Evolutionary conservation across 306 rosid genomes (phyloP).

Genomic region (Lablab purpureus): DNA sequence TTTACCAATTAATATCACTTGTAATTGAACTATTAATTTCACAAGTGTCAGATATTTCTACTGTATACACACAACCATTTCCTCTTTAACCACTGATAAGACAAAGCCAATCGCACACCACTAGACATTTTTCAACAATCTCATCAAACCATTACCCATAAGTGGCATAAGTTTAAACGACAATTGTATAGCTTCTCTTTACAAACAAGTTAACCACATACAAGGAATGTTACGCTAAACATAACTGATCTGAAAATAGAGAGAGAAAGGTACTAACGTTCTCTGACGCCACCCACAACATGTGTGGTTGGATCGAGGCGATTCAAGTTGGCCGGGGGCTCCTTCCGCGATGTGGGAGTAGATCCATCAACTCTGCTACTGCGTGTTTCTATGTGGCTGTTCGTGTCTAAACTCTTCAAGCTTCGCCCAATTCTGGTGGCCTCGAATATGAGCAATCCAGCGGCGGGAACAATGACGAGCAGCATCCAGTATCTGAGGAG

Average conservation of each 20-base stretch:
- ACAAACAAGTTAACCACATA: too few species aligned
- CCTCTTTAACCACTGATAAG: background rate
- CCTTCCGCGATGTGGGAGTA: conserved; percentile 46
- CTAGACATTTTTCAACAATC: background rate
- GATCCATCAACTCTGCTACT: conserved; percentile 10
- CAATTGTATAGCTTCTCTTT: too few species aligned
- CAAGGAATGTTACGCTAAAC: background rate
- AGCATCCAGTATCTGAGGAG: conserved; percentile 73
- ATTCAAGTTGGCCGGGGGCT: conserved; percentile 68
- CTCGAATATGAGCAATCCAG: conserved; percentile 68
- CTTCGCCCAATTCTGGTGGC: conserved; percentile 60
- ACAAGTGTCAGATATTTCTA: background rate
- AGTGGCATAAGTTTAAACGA: background rate
- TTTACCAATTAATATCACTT: too few species aligned
- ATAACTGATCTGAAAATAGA: background rate
- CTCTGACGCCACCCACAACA: conserved; percentile 74
- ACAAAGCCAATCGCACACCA: background rate
- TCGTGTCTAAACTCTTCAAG: conserved; percentile 36
- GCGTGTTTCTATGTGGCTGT: conserved; percentile 21
- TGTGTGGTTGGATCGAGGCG: conserved; percentile 78
- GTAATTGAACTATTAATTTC: background rate
- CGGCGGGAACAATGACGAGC: conserved; percentile 64
- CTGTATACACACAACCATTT: background rate
- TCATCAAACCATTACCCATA: background rate
- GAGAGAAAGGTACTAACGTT: conserved; percentile 65